Evolutionary conservation across 2,329 filamentous ascomycete species (phyloP), one percentile per base, ranked within the genome.

Genomic region (Neopestalotiopsis clavispora): DNA sequence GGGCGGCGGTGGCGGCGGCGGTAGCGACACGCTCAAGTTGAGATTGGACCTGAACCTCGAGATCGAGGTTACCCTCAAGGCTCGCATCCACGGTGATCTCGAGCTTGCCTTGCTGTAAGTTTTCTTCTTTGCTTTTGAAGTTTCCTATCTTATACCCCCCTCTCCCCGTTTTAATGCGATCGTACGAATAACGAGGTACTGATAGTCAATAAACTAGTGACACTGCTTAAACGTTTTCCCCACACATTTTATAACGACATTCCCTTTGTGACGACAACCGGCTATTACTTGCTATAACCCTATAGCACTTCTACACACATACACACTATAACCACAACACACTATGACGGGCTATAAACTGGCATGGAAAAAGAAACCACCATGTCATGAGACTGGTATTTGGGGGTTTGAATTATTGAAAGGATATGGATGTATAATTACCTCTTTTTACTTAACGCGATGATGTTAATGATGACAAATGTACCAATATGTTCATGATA

Each of bases 21-120:
- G 85, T 75, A 85, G 74, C 42, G 77, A 95, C 75, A 92, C 92
- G 30, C 82, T 95, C 77, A 90, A 91, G 76, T 81, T 96, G 75
- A 87, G 91, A 61, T 83, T 95, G 20, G 93, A 96, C 76, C 85
- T 94, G 70, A 96, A 96, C 79, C 84, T 96, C 69, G 93, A 96
- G 75, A 88, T 96, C 67, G 93, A 96, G 80, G 93, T 96, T 72
- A 92, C 94, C 75, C 86, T 96, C 70, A 96, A 96, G 85, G 93
- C 93, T 28, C 91, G 91, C 80, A 95, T 96, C 74, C 90, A 94
- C 74, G 94, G 94, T 78, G 94, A 97, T 83, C 82, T 97, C 72
- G 94, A 92, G 64, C 80, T 96, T 72, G 91, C 90, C 72, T 85
- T 96, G 74, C 81, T 88, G 85, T 87, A 82, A 80, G 85, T 84